Evolutionary conservation across 2,329 filamentous ascomycete species (phyloP).

Genomic region (Hymenoscyphus scutula): DNA sequence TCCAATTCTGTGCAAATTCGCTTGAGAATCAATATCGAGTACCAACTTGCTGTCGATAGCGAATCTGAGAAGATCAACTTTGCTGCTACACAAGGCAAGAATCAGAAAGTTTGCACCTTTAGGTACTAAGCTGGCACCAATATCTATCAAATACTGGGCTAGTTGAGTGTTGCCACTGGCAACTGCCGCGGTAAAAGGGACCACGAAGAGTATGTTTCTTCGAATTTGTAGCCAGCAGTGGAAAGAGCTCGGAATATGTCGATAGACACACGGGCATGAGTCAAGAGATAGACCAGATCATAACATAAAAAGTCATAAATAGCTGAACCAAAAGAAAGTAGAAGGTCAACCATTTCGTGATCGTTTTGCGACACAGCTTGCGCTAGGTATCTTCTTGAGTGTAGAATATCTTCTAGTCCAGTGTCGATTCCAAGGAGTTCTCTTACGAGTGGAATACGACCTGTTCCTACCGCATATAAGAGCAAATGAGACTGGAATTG

Average conservation of each 20-base stretch:
- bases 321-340: not conserved
- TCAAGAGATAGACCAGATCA: not conserved
- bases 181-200: not conserved
- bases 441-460: not conserved
- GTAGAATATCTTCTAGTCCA: not conserved
- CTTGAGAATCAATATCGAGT: too few relatives aligned
- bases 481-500: not conserved
- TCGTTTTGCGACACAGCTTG: not conserved
- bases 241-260: not conserved
- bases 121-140: not conserved
- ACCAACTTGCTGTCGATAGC: not conserved
- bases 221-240: not conserved
- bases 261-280: not conserved
- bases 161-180: not conserved
- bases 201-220: not conserved
- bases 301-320: not conserved
- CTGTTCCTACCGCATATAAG: not conserved
- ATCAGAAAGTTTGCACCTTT: not conserved
- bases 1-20: too few relatives aligned
- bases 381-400: not conserved
- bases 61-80: not conserved
- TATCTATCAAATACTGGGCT: not conserved
- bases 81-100: not conserved
- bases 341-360: not conserved
- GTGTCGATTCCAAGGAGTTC: not conserved